Evolutionary conservation across 2,329 filamentous ascomycete genomes (phyloP), one percentile per base, ranked within the genome.

Genomic region (Sphaerulina vaccinii): DNA sequence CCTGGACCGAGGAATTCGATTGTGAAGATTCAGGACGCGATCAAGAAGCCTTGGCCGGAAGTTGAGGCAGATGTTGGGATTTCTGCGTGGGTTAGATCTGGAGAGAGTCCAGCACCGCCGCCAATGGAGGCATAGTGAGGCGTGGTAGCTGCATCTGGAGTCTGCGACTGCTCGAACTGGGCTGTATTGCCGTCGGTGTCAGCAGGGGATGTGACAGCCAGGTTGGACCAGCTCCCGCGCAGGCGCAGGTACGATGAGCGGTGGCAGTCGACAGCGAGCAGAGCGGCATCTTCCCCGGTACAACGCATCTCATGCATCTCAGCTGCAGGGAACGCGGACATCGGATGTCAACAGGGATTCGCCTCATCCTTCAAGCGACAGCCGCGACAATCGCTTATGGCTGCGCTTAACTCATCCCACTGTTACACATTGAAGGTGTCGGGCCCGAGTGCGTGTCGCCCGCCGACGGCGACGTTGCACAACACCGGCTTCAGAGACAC

Each of bases 1-100:
- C 87, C 87, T 27, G 93, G 93, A 0, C 92, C 92, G 52, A 95
- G 95, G 74, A 87, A 90, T 55, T 85, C 87, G 59, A 74, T 91
- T 51, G 87, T 99, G 55, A 84, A 85, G 73, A 78, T 99, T 50
- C 87, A 95, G 69, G 93, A 99, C 72, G 88, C 93, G 11, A 81
- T 93, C 70, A 95, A 95, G 80, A 93, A 95, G 77, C 80, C 83
- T 19, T 87, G 83, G 84, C 84, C 84, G 3, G 70, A 79, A 41
- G 70, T 81, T 22, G 59, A 62, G n/a, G 9, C 53, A 9, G 50
- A 48, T 15, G 45, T 59, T 9, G 63, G 63, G 18, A 54, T 54
- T 11, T 39, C 41, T 40, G 38, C 44, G 24, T 52, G 51, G 44
- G 32, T 52, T 11, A 49, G 43, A 32, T 29, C 44, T 44, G 52